These are phyloP conservation scores for Teunomyces gatunensis DNA, from an alignment of 805 yeast species.

Conservation along the genomic window DNA sequence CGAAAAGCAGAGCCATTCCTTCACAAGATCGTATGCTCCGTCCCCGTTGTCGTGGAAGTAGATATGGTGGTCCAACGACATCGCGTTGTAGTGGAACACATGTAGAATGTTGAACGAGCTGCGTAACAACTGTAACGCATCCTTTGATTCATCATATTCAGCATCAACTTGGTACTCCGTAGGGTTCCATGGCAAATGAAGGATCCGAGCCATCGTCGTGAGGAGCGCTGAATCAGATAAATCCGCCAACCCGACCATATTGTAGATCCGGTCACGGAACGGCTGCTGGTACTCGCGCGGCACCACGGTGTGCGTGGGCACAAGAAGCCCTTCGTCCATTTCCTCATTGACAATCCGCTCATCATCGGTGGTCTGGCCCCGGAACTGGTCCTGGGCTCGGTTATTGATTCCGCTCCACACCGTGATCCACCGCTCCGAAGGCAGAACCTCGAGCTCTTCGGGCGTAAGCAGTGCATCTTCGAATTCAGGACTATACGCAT, in stretches of 20 bases:
- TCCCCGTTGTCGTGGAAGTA: constrained; percentile 37
- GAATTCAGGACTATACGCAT: constrained; percentile 39
- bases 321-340: not conserved
- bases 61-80: constrained; percentile 45
- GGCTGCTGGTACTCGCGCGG: constrained; percentile 17
- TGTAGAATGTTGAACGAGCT: constrained; percentile 33
- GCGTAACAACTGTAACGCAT: constrained; percentile 29
- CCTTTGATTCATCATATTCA: constrained; percentile 31
- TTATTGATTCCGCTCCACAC: constrained; percentile 36
- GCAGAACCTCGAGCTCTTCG: constrained; percentile 27
- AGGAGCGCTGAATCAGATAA: constrained; percentile 38
- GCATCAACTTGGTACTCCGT: constrained; percentile 27
- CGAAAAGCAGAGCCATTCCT: constrained; percentile 36
- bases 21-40: constrained; percentile 26
- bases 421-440: constrained; percentile 41
- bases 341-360: not conserved
- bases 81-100: constrained; percentile 42
- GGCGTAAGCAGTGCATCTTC: constrained; percentile 31
- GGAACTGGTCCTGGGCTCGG: constrained; percentile 11
- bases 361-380: not conserved
- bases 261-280: constrained; percentile 25
- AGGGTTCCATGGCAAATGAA: constrained; percentile 44
- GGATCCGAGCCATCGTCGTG: constrained; percentile 40
- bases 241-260: constrained; percentile 37
- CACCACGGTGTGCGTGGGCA: not conserved